These are phyloP conservation scores for button mushroom (Agaricus bisporus) DNA, from an alignment of 768 basidiomycete genomes.

Conservation along the genomic window DNA sequence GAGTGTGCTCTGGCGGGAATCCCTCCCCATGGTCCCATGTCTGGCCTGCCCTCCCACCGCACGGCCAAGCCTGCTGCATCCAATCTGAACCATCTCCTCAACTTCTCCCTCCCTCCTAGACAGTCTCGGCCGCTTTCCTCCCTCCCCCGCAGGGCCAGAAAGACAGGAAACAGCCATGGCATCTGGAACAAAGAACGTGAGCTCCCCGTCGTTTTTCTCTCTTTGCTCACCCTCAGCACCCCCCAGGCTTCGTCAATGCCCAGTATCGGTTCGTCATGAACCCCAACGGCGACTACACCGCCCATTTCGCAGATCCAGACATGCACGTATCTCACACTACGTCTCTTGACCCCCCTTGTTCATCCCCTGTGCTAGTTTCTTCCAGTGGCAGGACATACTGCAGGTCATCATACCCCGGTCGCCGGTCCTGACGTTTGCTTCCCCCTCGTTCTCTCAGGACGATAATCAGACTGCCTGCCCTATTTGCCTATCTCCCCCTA, in stretches of 20 bases:
- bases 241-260: slow-evolving; percentile 88
- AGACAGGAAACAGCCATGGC: slow-evolving; percentile 51
- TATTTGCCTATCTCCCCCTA: slow-evolving; percentile 89
- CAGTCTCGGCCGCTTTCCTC: slow-evolving; percentile 52
- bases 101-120: slow-evolving; percentile 89
- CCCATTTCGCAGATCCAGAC: slow-evolving; percentile 96
- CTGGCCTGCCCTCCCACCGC: slow-evolving; percentile 37
- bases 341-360: slow-evolving; percentile 5
- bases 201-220: slow-evolving; percentile 28
- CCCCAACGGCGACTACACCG: slow-evolving; percentile 86
- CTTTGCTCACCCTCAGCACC: slow-evolving; percentile 6
- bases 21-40: slow-evolving; percentile 22
- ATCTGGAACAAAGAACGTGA: slow-evolving; percentile 91
- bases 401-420: slow-evolving; percentile 90
- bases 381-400: slow-evolving; percentile 93
- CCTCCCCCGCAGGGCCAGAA: slow-evolving; percentile 73
- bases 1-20: too few relatives aligned
- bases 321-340: slow-evolving; percentile 51
- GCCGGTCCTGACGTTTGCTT: slow-evolving; percentile 65
- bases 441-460: slow-evolving; percentile 32
- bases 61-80: slow-evolving; percentile 63
- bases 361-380: slow-evolving; percentile 51
- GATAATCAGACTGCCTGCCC: slow-evolving; percentile 79
- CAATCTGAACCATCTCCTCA: slow-evolving; percentile 80
- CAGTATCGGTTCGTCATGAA: slow-evolving; percentile 96